Evolutionary conservation across 1,284 basidiomycete genomes (phyloP).

Genomic region (Ceratobasidium sp.): DNA sequence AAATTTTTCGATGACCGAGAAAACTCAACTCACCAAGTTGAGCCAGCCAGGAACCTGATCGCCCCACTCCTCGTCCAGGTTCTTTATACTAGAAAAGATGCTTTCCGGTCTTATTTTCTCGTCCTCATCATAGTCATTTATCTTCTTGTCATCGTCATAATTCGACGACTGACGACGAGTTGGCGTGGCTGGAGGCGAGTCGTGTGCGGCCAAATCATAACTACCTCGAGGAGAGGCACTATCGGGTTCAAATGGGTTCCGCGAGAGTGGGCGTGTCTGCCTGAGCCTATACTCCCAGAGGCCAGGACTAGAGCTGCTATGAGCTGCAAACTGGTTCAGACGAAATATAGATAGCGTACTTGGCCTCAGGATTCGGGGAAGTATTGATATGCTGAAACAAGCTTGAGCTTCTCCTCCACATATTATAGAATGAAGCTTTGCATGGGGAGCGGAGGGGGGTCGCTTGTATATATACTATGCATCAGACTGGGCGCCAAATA

Average conservation of each 20-base stretch:
- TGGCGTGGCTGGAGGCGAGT: background rate
- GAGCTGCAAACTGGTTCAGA: no score
- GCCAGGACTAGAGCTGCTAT: background rate
- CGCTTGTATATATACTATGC: no score
- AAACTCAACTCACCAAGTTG: slow-evolving; percentile 21
- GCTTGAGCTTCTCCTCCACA: no score
- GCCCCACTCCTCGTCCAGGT: slow-evolving; percentile 22
- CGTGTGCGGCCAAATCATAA: background rate
- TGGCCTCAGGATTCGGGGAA: slow-evolving; percentile 2
- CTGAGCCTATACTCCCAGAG: slow-evolving; percentile 33
- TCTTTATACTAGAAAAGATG: background rate
- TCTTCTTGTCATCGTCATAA: background rate
- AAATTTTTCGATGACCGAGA: no score
- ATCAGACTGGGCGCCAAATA: no score
- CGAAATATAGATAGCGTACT: background rate
- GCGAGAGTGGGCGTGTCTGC: slow-evolving; percentile 19
- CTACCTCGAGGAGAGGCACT: background rate
- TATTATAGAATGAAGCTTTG: no score
- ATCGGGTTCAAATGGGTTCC: slow-evolving; percentile 17
- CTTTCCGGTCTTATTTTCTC: background rate
- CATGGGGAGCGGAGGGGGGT: no score
- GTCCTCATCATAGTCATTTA: no score
- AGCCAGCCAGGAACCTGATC: slow-evolving; percentile 19
- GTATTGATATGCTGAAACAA: slow-evolving; percentile 11
- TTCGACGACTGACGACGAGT: background rate